Evolutionary conservation across 805 yeast genomes (phyloP).

Genomic region (Zygosaccharomyces gambellarensis): DNA sequence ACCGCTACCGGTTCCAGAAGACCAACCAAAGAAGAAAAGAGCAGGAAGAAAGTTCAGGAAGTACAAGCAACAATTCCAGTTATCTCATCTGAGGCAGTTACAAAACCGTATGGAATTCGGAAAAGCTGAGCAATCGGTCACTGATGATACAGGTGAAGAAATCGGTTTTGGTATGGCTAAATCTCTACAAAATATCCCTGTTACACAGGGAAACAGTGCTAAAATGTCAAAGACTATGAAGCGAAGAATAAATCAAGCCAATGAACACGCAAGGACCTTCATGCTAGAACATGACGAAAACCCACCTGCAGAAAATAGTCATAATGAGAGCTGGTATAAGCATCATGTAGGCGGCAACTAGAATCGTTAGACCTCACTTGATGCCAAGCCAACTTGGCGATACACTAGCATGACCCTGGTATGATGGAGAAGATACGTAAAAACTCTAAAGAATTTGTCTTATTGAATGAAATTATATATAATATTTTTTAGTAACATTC

Average conservation of each 20-base stretch:
- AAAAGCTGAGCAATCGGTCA: constrained; percentile 55
- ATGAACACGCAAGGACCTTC: constrained; percentile 18
- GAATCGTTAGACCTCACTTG: neutral
- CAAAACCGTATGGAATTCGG: constrained; percentile 86
- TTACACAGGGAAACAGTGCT: constrained; percentile 44
- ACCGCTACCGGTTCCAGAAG: constrained; percentile 69
- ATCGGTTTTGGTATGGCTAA: constrained; percentile 72
- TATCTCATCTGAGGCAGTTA: constrained; percentile 75
- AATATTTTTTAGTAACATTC: neutral
- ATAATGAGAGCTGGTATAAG: neutral
- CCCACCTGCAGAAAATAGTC: neutral
- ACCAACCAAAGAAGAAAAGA: constrained; percentile 70
- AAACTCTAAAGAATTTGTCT: neutral
- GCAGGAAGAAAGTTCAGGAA: constrained; percentile 82
- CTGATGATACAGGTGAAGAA: constrained; percentile 72
- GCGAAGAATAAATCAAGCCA: constrained; percentile 37
- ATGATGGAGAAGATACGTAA: neutral
- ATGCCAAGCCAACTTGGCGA: neutral
- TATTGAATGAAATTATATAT: neutral
- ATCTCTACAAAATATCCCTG: constrained; percentile 32
- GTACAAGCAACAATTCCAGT: constrained; percentile 71
- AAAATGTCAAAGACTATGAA: constrained; percentile 60
- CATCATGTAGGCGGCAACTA: constrained; percentile 1
- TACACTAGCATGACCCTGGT: neutral
- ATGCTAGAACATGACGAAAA: constrained; percentile 2